These are phyloP conservation scores for Pseudoturritis turrita DNA, from an alignment of 345 rosid species.

Conservation along the genomic window DNA sequence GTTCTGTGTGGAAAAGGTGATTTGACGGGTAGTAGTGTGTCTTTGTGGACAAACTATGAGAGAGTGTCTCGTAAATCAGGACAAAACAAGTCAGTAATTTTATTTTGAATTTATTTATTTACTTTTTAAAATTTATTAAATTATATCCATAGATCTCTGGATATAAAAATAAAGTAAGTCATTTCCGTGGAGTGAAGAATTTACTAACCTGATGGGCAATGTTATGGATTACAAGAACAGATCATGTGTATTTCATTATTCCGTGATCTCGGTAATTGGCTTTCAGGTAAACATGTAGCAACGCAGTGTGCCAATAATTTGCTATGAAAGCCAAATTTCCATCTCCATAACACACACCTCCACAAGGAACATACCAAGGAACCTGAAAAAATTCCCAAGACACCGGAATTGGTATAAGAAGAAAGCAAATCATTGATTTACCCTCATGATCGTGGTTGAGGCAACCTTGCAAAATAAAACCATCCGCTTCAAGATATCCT, in stretches of 20 bases:
- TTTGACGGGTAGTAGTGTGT: too few species aligned
- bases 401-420: background rate
- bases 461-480: slow-evolving; percentile 93
- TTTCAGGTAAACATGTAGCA: slow-evolving; percentile 86
- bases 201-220: slow-evolving; percentile 89
- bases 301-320: slow-evolving; percentile 98
- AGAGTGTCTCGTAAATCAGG: too few species aligned
- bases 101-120: too few species aligned
- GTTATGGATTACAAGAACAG: slow-evolving; percentile 84
- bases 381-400: slow-evolving; percentile 43
- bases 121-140: too few species aligned
- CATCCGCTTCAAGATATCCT: too few species aligned
- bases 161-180: background rate
- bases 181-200: slow-evolving; percentile 2
- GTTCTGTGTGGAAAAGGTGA: too few species aligned
- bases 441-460: background rate
- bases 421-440: background rate
- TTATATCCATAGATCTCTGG: slow-evolving; percentile 4
- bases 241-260: slow-evolving; percentile 70
- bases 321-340: slow-evolving; percentile 93
- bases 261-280: slow-evolving; percentile 89
- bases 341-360: too few species aligned
- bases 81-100: too few species aligned
- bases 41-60: too few species aligned
- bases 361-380: slow-evolving; percentile 96